These are phyloP conservation scores for Irpex sp. DNA, from an alignment of 1,284 basidiomycete species.

Conservation along the genomic window DNA sequence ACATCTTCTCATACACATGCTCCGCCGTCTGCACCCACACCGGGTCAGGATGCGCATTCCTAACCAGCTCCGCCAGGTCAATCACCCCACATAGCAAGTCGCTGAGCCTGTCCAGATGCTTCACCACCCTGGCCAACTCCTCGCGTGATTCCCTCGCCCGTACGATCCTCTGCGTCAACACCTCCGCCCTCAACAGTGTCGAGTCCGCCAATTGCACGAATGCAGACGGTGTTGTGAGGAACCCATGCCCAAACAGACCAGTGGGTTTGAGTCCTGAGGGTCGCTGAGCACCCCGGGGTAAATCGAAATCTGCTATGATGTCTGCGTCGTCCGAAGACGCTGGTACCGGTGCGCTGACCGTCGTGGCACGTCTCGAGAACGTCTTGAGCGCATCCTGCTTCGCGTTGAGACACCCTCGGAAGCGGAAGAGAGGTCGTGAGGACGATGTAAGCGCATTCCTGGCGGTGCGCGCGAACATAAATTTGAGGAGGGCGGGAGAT, in stretches of 20 bases:
- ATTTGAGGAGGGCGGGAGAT: slow-evolving; percentile 18
- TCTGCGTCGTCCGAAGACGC: slow-evolving; percentile 60
- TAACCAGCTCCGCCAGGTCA: slow-evolving; percentile 91
- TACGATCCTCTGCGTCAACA: slow-evolving; percentile 73
- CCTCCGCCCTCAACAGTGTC: slow-evolving; percentile 69
- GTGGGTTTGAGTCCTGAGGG: slow-evolving; percentile 44
- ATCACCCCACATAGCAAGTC: slow-evolving; percentile 96
- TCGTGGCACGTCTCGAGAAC: slow-evolving; percentile 24
- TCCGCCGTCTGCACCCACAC: slow-evolving; percentile 85
- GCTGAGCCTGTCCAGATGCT: slow-evolving; percentile 93
- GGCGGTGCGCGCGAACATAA: slow-evolving; percentile 53
- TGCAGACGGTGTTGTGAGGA: slow-evolving; percentile 56
- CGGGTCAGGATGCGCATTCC: slow-evolving; percentile 89
- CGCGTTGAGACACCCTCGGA: slow-evolving; percentile 41
- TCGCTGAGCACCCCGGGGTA: slow-evolving; percentile 39
- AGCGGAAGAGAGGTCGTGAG: slow-evolving; percentile 36
- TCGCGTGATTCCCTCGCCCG: slow-evolving; percentile 58
- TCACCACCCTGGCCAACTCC: slow-evolving; percentile 83
- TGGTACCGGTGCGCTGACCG: slow-evolving; percentile 32
- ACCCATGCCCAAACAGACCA: slow-evolving; percentile 72
- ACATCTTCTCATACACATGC: slow-evolving; percentile 86
- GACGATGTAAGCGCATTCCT: slow-evolving; percentile 39
- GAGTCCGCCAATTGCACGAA: slow-evolving; percentile 65
- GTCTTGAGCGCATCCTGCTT: slow-evolving; percentile 17
- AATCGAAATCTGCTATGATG: slow-evolving; percentile 70